phyloP scores from a whole-genome alignment of 768 basidiomycete genomes.

The Suillus discolor region DNA sequence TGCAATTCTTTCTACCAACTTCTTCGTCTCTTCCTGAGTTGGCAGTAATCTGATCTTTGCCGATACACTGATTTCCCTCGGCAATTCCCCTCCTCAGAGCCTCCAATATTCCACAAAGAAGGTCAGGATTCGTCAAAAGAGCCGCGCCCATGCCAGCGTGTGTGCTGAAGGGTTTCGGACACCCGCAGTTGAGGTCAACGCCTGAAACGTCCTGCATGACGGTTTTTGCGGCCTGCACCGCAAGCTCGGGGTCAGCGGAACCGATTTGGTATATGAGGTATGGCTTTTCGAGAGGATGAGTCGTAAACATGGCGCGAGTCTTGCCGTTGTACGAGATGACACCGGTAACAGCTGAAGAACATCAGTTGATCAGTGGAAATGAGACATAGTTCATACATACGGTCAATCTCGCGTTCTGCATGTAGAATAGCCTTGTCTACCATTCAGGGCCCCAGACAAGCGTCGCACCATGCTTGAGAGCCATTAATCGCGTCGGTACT shows the following conservation, averaged over 20 bases:
- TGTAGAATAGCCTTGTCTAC: conserved; percentile 96
- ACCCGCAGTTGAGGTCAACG: conserved; percentile 97
- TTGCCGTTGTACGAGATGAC: conserved; percentile 86
- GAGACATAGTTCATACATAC: conserved; percentile 51
- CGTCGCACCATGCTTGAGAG: conserved; percentile 90
- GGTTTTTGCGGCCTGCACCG: conserved; percentile 86
- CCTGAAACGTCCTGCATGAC: conserved; percentile 91
- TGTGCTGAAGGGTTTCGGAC: conserved; percentile 95
- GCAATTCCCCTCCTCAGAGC: conserved; percentile 74
- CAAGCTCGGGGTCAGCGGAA: conserved; percentile 84
- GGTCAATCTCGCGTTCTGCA: conserved; percentile 79
- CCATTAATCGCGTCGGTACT: conserved; percentile 87
- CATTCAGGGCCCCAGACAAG: conserved; percentile 97
- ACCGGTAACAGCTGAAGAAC: conserved; percentile 71
- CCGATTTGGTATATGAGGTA: conserved; percentile 97
- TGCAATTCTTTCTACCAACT: conserved; percentile 86
- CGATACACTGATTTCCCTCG: conserved; percentile 81
- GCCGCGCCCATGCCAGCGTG: conserved; percentile 97
- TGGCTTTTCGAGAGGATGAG: conserved; percentile 93
- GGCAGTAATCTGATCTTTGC: conserved; percentile 93
- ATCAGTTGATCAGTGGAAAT: background rate
- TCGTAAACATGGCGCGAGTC: conserved; percentile 84
- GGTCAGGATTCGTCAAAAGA: conserved; percentile 86
- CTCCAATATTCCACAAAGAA: conserved; percentile 85
- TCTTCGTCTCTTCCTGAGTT: conserved; percentile 83